Conservation (phyloP, 179 eudicot genomes). For the Patellifolia procumbens region DNA sequence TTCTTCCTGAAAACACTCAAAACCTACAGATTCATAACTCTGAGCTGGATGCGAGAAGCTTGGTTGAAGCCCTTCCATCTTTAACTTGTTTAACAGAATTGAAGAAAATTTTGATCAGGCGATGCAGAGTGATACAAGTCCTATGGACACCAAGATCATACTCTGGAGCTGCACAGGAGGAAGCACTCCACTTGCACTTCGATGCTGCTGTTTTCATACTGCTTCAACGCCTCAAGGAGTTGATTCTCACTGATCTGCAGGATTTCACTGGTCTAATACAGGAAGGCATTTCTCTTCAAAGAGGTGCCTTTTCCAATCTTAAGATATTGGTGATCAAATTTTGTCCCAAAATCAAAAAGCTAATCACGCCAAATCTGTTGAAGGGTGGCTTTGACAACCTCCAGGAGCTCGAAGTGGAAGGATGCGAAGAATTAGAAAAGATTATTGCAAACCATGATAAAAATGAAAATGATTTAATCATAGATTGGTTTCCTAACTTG, state of each 20-base stretch:
- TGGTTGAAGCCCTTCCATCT: conserved; percentile 28
- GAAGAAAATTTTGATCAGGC: conserved; percentile 24
- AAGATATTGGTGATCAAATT: conserved; percentile 28
- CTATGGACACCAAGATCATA: conserved; percentile 19
- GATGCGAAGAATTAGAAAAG: conserved; percentile 27
- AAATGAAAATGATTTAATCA: conserved; percentile 8
- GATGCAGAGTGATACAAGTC: conserved; percentile 29
- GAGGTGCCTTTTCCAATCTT: conserved; percentile 24
- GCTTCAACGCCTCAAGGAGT: conserved; percentile 17
- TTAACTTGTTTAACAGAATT: conserved; percentile 1
- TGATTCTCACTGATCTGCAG: conserved; percentile 30
- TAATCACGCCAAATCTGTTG: conserved; percentile 21
- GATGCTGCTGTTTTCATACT: background rate
- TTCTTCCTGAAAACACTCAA: conserved; percentile 22
- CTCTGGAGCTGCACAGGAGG: conserved; percentile 15
- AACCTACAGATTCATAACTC: conserved; percentile 32
- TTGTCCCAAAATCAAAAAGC: conserved; percentile 30
- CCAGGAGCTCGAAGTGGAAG: conserved; percentile 31
- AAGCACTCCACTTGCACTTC: background rate
- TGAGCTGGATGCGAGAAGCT: conserved; percentile 21
- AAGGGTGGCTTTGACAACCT: conserved; percentile 20
- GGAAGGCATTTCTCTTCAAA: conserved; percentile 16
- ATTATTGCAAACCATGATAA: conserved; percentile 17
- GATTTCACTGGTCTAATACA: conserved; percentile 25
- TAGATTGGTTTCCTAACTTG: conserved; percentile 24